phyloP scores from a whole-genome alignment of 2,329 filamentous ascomycete species.

The Allantophomopsis lycopodina region DNA sequence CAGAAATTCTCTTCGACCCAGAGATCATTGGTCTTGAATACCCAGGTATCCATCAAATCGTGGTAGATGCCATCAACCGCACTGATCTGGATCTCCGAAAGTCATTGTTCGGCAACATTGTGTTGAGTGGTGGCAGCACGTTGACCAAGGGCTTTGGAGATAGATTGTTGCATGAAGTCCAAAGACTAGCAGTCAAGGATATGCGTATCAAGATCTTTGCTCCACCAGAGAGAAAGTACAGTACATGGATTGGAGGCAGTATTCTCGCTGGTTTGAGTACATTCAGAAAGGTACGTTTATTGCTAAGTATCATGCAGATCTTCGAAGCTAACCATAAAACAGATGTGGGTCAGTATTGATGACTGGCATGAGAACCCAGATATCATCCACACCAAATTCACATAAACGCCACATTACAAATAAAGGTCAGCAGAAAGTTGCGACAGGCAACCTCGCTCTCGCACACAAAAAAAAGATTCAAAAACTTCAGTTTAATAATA shows the following conservation, averaged over 20 bases:
- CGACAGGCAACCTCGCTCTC: no score
- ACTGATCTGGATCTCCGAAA: constrained; percentile 95
- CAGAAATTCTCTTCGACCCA: constrained; percentile 94
- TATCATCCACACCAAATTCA: constrained; percentile 97
- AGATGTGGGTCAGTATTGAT: constrained; percentile 99
- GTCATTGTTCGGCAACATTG: constrained; percentile 88
- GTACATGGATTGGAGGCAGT: constrained; percentile 96
- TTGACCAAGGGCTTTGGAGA: constrained; percentile 96
- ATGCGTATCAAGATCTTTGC: constrained; percentile 99
- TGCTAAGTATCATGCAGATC: constrained; percentile 1
- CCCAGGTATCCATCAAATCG: constrained; percentile 92
- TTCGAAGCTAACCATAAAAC: constrained; percentile 8
- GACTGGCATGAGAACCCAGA: constrained; percentile 99
- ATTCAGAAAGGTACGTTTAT: constrained; percentile 73
- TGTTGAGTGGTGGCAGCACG: constrained; percentile 89
- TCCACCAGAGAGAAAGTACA: constrained; percentile 94
- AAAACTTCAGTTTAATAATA: no score
- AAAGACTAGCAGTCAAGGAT: constrained; percentile 89
- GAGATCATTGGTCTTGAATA: constrained; percentile 96
- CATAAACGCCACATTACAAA: constrained; percentile 27
- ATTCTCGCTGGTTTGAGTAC: constrained; percentile 94
- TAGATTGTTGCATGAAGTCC: constrained; percentile 79
- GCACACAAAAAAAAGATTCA: no score
- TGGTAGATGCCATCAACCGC: constrained; percentile 88
- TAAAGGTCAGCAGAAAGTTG: no score